Evolutionary conservation across 169 alveolate species (phyloP), one percentile per base, ranked within the genome.

Genomic region (Toxoplasma gondii): DNA sequence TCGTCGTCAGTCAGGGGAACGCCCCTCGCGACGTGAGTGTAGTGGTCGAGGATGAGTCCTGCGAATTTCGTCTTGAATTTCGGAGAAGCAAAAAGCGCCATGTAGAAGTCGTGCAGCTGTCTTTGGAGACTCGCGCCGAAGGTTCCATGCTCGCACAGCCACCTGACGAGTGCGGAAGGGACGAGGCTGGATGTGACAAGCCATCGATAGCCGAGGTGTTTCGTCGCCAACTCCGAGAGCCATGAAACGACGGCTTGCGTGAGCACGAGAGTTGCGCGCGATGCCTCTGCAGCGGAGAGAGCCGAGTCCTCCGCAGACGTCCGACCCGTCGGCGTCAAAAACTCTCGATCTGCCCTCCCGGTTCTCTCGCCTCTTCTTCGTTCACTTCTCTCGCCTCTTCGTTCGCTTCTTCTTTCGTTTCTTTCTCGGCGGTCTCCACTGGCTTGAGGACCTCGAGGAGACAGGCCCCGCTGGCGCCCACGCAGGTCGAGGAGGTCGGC

Each of bases 121-220:
- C 34, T 39, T 67, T 82, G 90, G 54, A 82, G 67, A 27, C 44
- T 24, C 64, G n/a, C 41, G 38, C 67, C 44, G 54, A 29, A 49
- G 7, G 67, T 29, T 7, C 44, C 53, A 24, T 82, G 90, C 64
- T 41, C 69, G 24, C 54, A 38, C 4, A 82, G 27, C 90, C 90
- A 82, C 38, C 67, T 9, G 54, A 41, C 64, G 53, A 82, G 90
- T 34, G 41, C 41, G 38, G 22, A 12, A 16, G 67, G 41, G 19
- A 36, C 34, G 53, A 82, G 64, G 36, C 54, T 29, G 53, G 90
- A 43, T 9, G 36, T 29, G 90, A 82, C 38, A 5, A 82, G 9
- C 54, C 67, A 82, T 34, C 90, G 90, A 38, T 43, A 82, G 69
- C 90, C 90, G 19, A 82, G 90, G 67, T 82, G 53, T 41, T 39